These are phyloP conservation scores for Serendipita sp. DNA, from an alignment of 768 basidiomycete genomes.

Conservation along the genomic window DNA sequence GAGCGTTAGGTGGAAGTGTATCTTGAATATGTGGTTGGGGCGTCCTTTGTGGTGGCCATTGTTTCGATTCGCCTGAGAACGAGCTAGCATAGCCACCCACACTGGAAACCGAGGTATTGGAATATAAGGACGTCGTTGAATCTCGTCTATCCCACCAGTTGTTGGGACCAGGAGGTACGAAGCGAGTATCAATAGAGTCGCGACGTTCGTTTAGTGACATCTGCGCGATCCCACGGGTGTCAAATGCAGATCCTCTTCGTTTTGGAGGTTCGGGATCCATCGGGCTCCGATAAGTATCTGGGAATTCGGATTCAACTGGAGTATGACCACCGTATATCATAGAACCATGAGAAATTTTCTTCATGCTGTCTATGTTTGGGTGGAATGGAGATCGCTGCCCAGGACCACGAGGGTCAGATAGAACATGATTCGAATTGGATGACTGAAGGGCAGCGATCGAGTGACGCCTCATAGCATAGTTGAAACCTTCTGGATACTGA, in stretches of 20 bases:
- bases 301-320: constrained; percentile 2
- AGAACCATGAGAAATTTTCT: constrained; percentile 57
- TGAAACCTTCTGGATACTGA: constrained; percentile 32
- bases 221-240: constrained; percentile 58
- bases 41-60: neutral
- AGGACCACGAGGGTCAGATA: neutral
- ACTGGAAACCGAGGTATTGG: constrained; percentile 32
- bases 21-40: neutral
- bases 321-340: constrained; percentile 8
- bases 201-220: constrained; percentile 64
- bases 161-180: constrained; percentile 11
- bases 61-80: constrained; percentile 34
- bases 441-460: constrained; percentile 41
- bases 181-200: constrained; percentile 43
- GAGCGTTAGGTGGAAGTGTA: neutral
- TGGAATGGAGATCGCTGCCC: constrained; percentile 7
- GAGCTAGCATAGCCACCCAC: constrained; percentile 35
- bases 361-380: constrained; percentile 35
- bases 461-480: constrained; percentile 55
- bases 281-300: neutral
- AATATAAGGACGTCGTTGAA: constrained; percentile 51
- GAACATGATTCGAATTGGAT: constrained; percentile 4
- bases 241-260: constrained; percentile 68
- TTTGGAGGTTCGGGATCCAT: constrained; percentile 47
- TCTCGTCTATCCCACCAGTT: constrained; percentile 66